Evolutionary conservation across 257 asterid species (phyloP), one percentile per base, ranked within the genome.

Genomic region (Avicennia marina): DNA sequence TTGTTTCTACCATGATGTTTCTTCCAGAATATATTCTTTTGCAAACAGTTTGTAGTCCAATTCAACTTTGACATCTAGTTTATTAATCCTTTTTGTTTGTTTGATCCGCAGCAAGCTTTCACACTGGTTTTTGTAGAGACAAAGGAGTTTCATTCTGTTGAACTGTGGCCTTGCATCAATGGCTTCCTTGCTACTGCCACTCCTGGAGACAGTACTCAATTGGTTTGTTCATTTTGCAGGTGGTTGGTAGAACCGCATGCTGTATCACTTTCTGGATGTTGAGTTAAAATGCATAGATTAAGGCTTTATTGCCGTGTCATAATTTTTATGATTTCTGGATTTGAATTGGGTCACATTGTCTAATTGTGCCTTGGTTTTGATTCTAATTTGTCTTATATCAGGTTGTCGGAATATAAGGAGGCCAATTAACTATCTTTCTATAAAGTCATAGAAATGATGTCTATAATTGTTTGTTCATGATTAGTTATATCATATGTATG

Each of bases 71-170:
- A n/a, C 47, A 3, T 39, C 10, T 41, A 40, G 32, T 47, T 69
- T 34, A 40, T 54, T 66, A 31, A 51, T 47, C 58, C 16, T 52
- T 9, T 18, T 66, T 62, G n/a, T n/a, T 69, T 58, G 40, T 72
- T 48, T 45, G 56, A 25, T 79, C 60, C 53, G n/a, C 87, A 84
- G 95, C 95, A 84, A 71, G 68, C 95, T 40, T 94, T 90, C 69
- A 86, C 97, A 26, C 72, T 86, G 53, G 90, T 89, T 55, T 90
- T 90, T 58, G 95, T 90, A 63, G 95, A 90, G 87, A 90, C 98
- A n/a, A 90, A 90, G 80, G 96, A 96, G 45, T 96, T 96, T n/a
- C 96, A 90, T 77, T 74, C 96, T 2, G 83, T 90, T 51, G 98
- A 89, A 69, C 88, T 87, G 70, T 90, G 98, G 98, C 89, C 87